Base-by-base conservation (phyloP, 1,139 yeast genomes). In the Debaryomyces singareniensis region DNA sequence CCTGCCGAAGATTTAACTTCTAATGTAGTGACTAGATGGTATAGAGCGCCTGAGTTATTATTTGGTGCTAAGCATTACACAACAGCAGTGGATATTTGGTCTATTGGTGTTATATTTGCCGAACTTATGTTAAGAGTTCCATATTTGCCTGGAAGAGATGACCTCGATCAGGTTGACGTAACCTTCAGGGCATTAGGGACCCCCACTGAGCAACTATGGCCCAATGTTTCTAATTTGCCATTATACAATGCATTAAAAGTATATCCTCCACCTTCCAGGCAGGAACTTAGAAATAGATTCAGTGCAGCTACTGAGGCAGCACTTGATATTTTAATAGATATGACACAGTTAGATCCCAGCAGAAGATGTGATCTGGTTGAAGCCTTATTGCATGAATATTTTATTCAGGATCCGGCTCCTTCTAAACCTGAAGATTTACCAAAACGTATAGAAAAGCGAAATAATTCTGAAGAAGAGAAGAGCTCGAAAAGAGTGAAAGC, bases 1-100 rank as follows among this genome's bases (percentile, higher is more conserved):
- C 81, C 87, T 2, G 81, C 82, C 33, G 91, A 84, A 42, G 82
- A 76, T 35, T 62, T 91, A 51, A 84, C 97, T 0, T 83, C 95
- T 1, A 89, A 89, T 40, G 98, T 91, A 6, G 99, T 91, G 2
- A 91, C 99, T 2, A 63, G 97, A 37, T 91, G 98, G 98, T 91
- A 91, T 56, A 63, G 97, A 33, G 95, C 97, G 0, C 98, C 98
- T 0, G 98, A 91, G 47, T 62, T 91, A 29, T 58, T 91, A 24
- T 80, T 89, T 50, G 96, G 96, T 0, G 89, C 96, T 1, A 72
- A 77, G 32, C 94, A 86, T 50, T 91, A 91, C 47, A 83, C 95
- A 0, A 78, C 75, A 2, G 95, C 94, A 0, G 75, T 91, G 3
- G 98, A 91, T 55, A 66, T 86, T 3, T 91, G 98, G 98, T 84